These are phyloP conservation scores for Backusella westeae DNA, from an alignment of 192 early-diverging fungal species.

Conservation along the genomic window DNA sequence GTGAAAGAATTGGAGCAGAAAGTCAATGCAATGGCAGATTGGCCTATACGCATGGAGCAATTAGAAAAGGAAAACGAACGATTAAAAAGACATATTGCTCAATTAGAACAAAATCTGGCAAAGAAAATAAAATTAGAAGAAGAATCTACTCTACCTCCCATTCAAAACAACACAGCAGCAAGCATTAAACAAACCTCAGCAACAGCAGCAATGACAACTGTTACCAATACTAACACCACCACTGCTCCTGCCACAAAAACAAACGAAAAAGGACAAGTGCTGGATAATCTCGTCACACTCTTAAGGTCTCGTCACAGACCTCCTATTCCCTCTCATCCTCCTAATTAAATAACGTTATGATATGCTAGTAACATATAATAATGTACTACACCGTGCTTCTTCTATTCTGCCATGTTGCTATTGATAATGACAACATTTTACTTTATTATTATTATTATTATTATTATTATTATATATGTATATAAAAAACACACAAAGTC, in stretches of 20 bases:
- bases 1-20: slow-evolving; percentile 58
- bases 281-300: slow-evolving; percentile 15
- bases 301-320: slow-evolving; percentile 16
- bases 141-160: neutral
- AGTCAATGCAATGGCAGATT: slow-evolving; percentile 13
- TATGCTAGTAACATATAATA: neutral
- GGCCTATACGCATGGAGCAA: slow-evolving; percentile 9
- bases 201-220: neutral
- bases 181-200: neutral
- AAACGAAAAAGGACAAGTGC: slow-evolving; percentile 11
- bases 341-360: slow-evolving; percentile 1
- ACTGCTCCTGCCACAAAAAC: neutral
- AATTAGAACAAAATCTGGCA: neutral
- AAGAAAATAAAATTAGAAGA: neutral
- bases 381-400: neutral
- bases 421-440: neutral
- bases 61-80: slow-evolving; percentile 12
- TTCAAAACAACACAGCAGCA: neutral
- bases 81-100: slow-evolving; percentile 1
- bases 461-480: neutral
- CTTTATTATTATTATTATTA: neutral
- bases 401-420: neutral
- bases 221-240: neutral
- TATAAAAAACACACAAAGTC: neutral
- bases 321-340: slow-evolving; percentile 19